Evolutionary conservation across 768 basidiomycete genomes (phyloP), one percentile per base, ranked within the genome.

Genomic region (Hericium alpestre): DNA sequence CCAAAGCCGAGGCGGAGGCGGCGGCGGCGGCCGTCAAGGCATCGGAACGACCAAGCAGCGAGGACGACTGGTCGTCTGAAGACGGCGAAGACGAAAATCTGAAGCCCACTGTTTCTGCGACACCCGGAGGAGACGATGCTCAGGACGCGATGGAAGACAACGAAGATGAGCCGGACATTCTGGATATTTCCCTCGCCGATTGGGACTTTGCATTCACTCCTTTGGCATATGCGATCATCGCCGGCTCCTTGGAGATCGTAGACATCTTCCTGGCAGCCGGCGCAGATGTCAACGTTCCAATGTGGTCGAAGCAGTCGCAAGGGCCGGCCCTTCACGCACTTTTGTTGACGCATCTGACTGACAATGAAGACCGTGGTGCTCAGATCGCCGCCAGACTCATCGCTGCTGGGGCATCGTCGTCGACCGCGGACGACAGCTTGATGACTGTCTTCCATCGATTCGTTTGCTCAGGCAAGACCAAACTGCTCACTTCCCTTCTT

Each of bases 191-290:
- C 48, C 69, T 71, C 1, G 55, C 72, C 0, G 82, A 84, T 64
- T 86, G 82, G 83, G 83, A 84, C 63, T 74, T 78, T 56, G 72
- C 73, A 3, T 76, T 80, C 58, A 74, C 77, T 1, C 74, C 83
- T 2, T 70, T 84, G 25, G 69, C 69, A 25, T 79, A 79, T 62
- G 82, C 77, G 3, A 73, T 79, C 46, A 64, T 81, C 4, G 78
- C 70, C 22, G 79, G 73, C 1, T 77, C 78, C 1, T 56, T 75
- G 1, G 64, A 66, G 2, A 72, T 75, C 27, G 65, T 83, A 2
- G 77, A 81, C 10, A 67, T 67, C 1, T 74, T 84, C 13, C 62
- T 83, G 48, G 66, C 64, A 6, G 74, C 70, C 0, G 80, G 79
- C 1, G 79, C 81, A 0, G 76, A 82, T 60, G 69, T 69, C 18